phyloP scores from a whole-genome alignment of 176 grass and related monocot genomes.

The Musa itinerans region DNA sequence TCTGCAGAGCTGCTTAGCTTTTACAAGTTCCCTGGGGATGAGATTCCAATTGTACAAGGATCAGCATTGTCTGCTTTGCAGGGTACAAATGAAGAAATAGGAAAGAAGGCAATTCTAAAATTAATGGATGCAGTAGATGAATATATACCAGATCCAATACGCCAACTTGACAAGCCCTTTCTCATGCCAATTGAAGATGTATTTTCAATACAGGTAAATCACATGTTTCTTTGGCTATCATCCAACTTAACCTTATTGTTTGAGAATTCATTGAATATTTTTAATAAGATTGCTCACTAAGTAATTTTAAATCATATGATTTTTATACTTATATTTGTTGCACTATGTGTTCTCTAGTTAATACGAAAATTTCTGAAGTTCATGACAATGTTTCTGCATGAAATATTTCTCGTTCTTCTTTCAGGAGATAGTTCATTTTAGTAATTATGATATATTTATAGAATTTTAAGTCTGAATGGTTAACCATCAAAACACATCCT shows the following conservation, averaged over 20 bases:
- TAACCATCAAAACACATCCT: not conserved
- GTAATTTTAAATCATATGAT: not conserved
- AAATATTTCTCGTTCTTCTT: too few relatives aligned
- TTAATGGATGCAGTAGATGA: conserved; percentile 74
- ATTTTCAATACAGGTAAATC: conserved; percentile 87
- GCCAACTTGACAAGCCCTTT: conserved; percentile 87
- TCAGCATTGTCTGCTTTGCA: conserved; percentile 81
- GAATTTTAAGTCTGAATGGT: not conserved
- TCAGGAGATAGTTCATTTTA: not conserved
- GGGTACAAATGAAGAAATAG: conserved; percentile 83
- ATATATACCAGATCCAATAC: conserved; percentile 90
- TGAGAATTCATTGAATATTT: not conserved
- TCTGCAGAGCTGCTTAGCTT: conserved; percentile 77
- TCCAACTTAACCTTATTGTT: not conserved
- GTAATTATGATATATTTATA: not conserved
- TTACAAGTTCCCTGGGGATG: conserved; percentile 97
- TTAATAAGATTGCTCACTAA: not conserved
- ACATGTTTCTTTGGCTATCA: not conserved
- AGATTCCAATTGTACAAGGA: conserved; percentile 88
- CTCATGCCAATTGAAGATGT: conserved; percentile 95
- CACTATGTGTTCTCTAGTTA: not conserved
- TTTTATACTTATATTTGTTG: not conserved
- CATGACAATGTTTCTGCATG: not conserved
- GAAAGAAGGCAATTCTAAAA: conserved; percentile 82
- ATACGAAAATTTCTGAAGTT: not conserved